A percentile compares a stretch with the other conserved stretches of the same genome.
These are phyloP conservation scores for Chytriomyces sp. DNA, from an alignment of 192 early-diverging fungal genomes.

Conservation along the genomic window DNA sequence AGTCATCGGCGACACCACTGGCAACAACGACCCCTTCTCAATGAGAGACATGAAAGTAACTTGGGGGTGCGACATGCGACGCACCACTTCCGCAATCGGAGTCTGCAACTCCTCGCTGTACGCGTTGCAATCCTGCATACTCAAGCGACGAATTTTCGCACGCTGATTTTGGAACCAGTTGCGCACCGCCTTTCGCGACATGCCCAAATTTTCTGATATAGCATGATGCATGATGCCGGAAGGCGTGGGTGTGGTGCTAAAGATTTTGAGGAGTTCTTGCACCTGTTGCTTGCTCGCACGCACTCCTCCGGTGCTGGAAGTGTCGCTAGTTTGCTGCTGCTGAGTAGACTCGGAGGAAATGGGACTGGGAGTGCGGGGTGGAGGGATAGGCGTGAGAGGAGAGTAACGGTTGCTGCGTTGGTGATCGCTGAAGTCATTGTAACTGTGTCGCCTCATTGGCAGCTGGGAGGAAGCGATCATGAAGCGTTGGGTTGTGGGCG, in stretches of 20 bases:
- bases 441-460: neutral
- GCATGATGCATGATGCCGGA: conserved; percentile 59
- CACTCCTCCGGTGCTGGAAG: neutral
- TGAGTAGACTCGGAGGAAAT: neutral
- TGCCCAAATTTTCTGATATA: conserved; percentile 63
- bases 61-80: neutral
- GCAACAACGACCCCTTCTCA: neutral
- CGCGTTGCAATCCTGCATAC: neutral
- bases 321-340: neutral
- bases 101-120: neutral
- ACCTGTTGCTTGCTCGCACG: conserved; percentile 73
- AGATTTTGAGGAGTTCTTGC: conserved; percentile 67
- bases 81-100: neutral
- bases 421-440: neutral
- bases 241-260: conserved; percentile 70
- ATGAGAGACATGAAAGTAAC: neutral
- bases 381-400: neutral
- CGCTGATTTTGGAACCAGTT: conserved; percentile 86
- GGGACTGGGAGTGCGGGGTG: neutral
- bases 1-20: neutral
- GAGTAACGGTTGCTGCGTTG: neutral
- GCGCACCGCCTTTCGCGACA: conserved; percentile 77
- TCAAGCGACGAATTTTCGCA: conserved; percentile 52
- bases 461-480: neutral
- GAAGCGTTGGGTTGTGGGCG: neutral